These are phyloP conservation scores for Lepiota brunneoincarnata DNA, from an alignment of 768 basidiomycete species.

Conservation along the genomic window DNA sequence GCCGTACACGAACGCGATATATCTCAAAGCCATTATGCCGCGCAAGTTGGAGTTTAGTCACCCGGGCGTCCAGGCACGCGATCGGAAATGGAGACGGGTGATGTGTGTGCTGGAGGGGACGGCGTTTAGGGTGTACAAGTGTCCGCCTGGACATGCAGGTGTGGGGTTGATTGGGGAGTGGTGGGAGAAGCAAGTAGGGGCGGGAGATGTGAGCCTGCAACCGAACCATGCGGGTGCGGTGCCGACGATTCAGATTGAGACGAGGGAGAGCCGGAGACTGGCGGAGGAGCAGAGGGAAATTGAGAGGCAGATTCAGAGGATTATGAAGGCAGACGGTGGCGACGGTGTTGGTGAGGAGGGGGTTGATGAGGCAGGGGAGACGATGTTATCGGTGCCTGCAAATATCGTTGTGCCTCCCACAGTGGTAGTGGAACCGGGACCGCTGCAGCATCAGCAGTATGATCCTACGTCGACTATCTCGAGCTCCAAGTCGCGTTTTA, in stretches of 20 bases:
- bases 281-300: slow-evolving; percentile 18
- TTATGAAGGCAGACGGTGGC: slow-evolving; percentile 22
- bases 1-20: slow-evolving; percentile 75
- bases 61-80: slow-evolving; percentile 84
- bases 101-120: slow-evolving; percentile 93
- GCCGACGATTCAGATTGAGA: slow-evolving; percentile 18
- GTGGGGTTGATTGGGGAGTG: slow-evolving; percentile 62
- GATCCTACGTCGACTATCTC: neutral
- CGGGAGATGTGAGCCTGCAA: slow-evolving; percentile 47
- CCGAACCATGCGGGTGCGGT: slow-evolving; percentile 16
- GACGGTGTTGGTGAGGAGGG: slow-evolving; percentile 16
- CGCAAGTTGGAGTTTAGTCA: slow-evolving; percentile 90
- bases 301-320: slow-evolving; percentile 19
- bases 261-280: slow-evolving; percentile 16
- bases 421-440: neutral
- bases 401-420: neutral
- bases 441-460: neutral
- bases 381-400: too few species aligned
- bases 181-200: slow-evolving; percentile 79
- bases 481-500: slow-evolving; percentile 34
- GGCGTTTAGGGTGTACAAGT: slow-evolving; percentile 74
- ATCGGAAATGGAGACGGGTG: slow-evolving; percentile 89
- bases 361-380: neutral
- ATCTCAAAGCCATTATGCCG: slow-evolving; percentile 78
- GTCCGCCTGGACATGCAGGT: slow-evolving; percentile 37